Evolutionary conservation across 208 protist genomes (phyloP).

Genomic region (Phytomonas sp.): DNA sequence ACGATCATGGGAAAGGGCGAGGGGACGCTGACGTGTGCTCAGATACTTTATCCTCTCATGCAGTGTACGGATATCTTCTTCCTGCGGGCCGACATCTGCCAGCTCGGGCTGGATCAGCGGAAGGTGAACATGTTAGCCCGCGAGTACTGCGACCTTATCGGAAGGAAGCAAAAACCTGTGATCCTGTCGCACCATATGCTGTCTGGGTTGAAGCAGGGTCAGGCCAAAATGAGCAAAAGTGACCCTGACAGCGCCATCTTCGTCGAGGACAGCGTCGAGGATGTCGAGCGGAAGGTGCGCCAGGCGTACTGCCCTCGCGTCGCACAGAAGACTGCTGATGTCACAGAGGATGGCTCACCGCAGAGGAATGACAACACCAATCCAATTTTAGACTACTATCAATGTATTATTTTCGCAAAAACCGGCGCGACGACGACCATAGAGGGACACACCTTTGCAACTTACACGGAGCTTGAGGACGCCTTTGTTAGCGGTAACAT

Average conservation of each 20-base stretch:
- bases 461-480: conserved; percentile 72
- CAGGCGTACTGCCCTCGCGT: conserved; percentile 92
- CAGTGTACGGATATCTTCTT: conserved; percentile 99
- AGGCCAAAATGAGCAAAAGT: conserved; percentile 99
- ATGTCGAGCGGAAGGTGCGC: conserved; percentile 94
- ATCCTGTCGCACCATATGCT: conserved; percentile 99
- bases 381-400: conserved; percentile 94
- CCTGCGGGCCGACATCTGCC: conserved; percentile 98
- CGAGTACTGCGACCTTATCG: conserved; percentile 95
- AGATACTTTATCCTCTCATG: conserved; percentile 99
- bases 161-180: conserved; percentile 92
- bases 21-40: conserved; percentile 93
- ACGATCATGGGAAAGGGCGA: conserved; percentile 99
- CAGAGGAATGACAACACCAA: conserved; percentile 82
- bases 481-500: conserved; percentile 65
- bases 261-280: conserved; percentile 96
- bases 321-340: conserved; percentile 26
- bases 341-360: conserved; percentile 73
- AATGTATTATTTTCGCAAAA: conserved; percentile 86
- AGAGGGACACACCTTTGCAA: conserved; percentile 41
- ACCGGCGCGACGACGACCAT: conserved; percentile 37
- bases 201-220: conserved; percentile 91
- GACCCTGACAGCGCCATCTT: conserved; percentile 99
- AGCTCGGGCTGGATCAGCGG: conserved; percentile 99
- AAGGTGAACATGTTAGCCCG: conserved; percentile 99